Evolutionary conservation across 345 rosid species (phyloP).

Genomic region (Eucalyptus tenuipes): DNA sequence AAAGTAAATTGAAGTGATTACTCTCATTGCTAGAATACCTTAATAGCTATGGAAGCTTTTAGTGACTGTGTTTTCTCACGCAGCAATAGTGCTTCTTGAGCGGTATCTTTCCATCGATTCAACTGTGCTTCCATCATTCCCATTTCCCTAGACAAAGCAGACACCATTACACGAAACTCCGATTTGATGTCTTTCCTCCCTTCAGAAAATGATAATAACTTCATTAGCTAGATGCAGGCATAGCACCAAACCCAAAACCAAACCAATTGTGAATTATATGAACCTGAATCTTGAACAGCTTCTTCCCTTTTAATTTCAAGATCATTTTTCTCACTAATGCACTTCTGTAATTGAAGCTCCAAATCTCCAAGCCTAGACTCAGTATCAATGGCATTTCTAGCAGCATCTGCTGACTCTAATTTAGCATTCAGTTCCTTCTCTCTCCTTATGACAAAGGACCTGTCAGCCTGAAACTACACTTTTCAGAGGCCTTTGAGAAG

Average conservation of each 20-base stretch:
- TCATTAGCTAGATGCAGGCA: not conserved
- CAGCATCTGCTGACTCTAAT: constrained; percentile 55
- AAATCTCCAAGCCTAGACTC: constrained; percentile 60
- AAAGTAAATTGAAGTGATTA: not conserved
- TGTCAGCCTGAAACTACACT: constrained; percentile 54
- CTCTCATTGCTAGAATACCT: constrained; percentile 26
- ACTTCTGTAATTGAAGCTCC: constrained; percentile 62
- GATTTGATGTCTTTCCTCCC: constrained; percentile 80
- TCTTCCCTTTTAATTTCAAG: constrained; percentile 82
- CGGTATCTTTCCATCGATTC: constrained; percentile 83
- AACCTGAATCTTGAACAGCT: constrained; percentile 77
- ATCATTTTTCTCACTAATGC: constrained; percentile 74
- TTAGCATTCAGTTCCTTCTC: constrained; percentile 68
- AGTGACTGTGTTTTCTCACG: constrained; percentile 56
- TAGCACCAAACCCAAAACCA: not conserved
- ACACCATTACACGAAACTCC: constrained; percentile 81
- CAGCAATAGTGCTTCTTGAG: constrained; percentile 62
- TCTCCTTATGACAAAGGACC: constrained; percentile 57
- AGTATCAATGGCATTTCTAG: constrained; percentile 29
- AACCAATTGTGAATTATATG: not conserved
- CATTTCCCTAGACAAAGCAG: constrained; percentile 92
- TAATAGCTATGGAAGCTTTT: constrained; percentile 43
- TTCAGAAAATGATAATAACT: constrained; percentile 7
- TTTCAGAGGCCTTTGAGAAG: constrained; percentile 4
- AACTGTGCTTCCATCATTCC: constrained; percentile 88